Percentiles rank a stretch among this genome's conserved stretches.
Evolutionary conservation across 208 protist species (phyloP).

Genomic region (Porcisia deanei): DNA sequence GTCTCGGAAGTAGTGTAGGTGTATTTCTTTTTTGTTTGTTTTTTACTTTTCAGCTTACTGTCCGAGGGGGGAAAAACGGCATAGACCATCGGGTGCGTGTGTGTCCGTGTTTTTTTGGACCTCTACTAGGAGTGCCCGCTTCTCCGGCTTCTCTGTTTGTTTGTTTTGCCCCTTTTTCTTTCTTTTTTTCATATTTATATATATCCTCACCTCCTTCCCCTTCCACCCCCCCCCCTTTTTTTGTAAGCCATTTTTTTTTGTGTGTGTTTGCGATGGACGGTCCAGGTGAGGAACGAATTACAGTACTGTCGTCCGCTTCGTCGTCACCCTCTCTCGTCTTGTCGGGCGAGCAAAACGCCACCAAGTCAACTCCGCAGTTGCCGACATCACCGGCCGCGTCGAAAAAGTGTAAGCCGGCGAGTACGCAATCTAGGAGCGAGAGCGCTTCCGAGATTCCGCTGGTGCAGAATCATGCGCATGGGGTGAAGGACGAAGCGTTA

Average conservation of each 20-base stretch:
- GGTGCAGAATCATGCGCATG: background rate
- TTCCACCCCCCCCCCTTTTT: background rate
- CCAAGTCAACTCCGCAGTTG: background rate
- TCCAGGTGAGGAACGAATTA: background rate
- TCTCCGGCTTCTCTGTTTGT: background rate
- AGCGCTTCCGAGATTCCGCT: background rate
- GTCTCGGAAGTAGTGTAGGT: background rate
- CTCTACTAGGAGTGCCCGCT: too few relatives aligned
- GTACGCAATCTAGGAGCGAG: background rate
- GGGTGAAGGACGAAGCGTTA: background rate
- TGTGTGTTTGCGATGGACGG: background rate
- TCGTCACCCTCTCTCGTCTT: background rate
- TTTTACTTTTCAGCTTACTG: too few relatives aligned
- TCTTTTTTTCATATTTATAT: too few relatives aligned
- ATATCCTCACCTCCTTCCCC: too few relatives aligned
- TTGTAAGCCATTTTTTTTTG: too few relatives aligned
- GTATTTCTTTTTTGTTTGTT: too few relatives aligned
- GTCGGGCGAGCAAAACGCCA: background rate
- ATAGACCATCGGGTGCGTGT: too few relatives aligned
- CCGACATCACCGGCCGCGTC: background rate
- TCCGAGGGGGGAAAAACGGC: too few relatives aligned
- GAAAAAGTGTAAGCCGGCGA: background rate
- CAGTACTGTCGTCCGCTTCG: background rate
- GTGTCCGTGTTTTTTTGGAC: too few relatives aligned
- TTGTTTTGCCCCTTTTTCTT: background rate